Percentiles rank a stretch among this genome's conserved stretches.
Conservation (phyloP, 345 rosid species). For the Mercurialis annua region DNA sequence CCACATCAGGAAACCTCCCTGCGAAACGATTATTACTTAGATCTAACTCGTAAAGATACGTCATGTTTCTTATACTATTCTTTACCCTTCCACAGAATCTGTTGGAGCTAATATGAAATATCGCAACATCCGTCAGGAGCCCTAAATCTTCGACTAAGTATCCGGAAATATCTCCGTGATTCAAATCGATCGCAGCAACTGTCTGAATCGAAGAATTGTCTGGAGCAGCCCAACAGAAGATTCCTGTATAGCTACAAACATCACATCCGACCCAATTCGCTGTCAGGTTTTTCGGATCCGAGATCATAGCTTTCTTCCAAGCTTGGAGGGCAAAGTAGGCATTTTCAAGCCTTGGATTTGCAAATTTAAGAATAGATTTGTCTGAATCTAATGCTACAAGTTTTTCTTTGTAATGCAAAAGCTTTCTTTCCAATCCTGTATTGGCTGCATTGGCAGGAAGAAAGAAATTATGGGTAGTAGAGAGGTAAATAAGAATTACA, state of each 20-base stretch:
- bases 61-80: conserved; percentile 30
- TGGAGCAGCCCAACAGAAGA: conserved; percentile 53
- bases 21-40: conserved; percentile 30
- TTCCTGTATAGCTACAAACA: conserved; percentile 79
- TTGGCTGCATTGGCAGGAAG: conserved; percentile 18
- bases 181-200: conserved; percentile 74
- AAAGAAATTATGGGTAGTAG: conserved; percentile 8
- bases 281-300: conserved; percentile 31
- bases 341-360: conserved; percentile 43
- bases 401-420: conserved; percentile 22
- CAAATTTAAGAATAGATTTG: conserved; percentile 40
- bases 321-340: conserved; percentile 83
- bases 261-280: conserved; percentile 63
- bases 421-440: conserved; percentile 13
- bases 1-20: conserved; percentile 59
- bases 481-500: conserved; percentile 22
- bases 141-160: conserved; percentile 64
- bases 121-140: conserved; percentile 50
- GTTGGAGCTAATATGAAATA: conserved; percentile 76
- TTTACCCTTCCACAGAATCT: conserved; percentile 74
- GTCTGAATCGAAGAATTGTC: conserved; percentile 49
- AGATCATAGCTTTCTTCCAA: conserved; percentile 69
- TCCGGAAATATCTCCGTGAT: conserved; percentile 75
- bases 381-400: conserved; percentile 15
- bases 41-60: conserved; percentile 25